Conservation (phyloP, 441 rosid species). For the Syzygium malaccense region DNA sequence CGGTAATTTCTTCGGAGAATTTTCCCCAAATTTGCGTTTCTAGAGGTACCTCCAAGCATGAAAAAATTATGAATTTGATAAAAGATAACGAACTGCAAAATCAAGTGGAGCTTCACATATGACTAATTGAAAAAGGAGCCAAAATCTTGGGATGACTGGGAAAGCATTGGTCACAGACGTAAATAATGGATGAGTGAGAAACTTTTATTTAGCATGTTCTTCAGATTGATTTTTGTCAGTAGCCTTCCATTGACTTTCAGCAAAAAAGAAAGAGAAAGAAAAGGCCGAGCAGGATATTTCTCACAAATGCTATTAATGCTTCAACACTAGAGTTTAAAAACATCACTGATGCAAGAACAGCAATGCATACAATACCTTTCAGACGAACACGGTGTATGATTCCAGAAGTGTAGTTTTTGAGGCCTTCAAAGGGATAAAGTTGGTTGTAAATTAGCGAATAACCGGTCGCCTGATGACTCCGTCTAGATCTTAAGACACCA, state of each 20-base stretch:
- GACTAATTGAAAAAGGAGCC: background rate
- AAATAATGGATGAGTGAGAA: background rate
- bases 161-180: background rate
- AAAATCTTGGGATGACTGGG: background rate
- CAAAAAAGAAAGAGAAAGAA: background rate
- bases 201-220: fast-evolving
- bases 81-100: background rate
- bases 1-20: background rate
- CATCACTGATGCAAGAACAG: background rate
- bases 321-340: background rate
- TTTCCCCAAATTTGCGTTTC: background rate
- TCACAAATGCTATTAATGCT: background rate
- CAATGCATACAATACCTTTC: slow-evolving; percentile 17
- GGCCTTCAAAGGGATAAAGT: slow-evolving; percentile 26
- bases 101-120: background rate
- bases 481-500: background rate
- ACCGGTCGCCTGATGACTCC: slow-evolving; percentile 18
- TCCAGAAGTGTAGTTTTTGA: slow-evolving; percentile 42
- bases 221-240: background rate
- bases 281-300: background rate
- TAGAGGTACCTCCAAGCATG: background rate
- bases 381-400: slow-evolving; percentile 54
- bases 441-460: slow-evolving; percentile 32
- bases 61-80: background rate
- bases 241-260: background rate